phyloP scores from a whole-genome alignment of 75 land plant genomes.

The Picea glauca region DNA sequence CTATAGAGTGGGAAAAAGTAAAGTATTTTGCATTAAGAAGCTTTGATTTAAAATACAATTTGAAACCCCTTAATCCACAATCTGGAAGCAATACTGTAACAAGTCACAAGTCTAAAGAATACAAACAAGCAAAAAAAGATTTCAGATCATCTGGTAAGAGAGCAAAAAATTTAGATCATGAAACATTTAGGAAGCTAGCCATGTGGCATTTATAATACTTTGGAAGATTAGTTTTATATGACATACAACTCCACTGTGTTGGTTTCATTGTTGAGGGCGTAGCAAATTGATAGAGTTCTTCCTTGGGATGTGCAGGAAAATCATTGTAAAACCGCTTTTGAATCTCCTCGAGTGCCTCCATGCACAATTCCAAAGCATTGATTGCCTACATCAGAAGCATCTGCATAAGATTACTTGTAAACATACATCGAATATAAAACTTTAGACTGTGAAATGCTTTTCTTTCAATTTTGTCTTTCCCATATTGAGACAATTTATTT shows the following conservation, averaged over 20 bases:
- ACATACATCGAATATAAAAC: background rate
- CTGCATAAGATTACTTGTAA: background rate
- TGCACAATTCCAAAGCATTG: slow-evolving; percentile 75
- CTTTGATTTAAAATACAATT: too few relatives aligned
- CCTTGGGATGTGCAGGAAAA: slow-evolving; percentile 85
- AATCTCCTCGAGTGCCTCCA: slow-evolving; percentile 87
- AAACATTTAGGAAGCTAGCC: background rate
- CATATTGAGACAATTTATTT: background rate
- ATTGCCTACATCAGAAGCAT: slow-evolving; percentile 54
- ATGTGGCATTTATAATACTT: background rate
- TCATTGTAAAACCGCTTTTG: slow-evolving; percentile 75
- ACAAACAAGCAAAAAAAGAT: too few relatives aligned
- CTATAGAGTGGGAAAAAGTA: too few relatives aligned
- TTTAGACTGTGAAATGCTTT: background rate
- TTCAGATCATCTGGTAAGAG: too few relatives aligned
- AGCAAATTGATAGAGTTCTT: slow-evolving; percentile 75
- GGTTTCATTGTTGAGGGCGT: slow-evolving; percentile 99
- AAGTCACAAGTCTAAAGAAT: too few relatives aligned
- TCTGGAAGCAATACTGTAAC: too few relatives aligned
- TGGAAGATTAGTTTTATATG: background rate
- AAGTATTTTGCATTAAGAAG: too few relatives aligned
- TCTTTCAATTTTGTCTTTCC: background rate
- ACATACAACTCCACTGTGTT: slow-evolving; percentile 81
- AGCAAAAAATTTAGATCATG: background rate
- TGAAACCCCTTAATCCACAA: too few relatives aligned